Evolutionary conservation across 2,329 filamentous ascomycete genomes (phyloP), one percentile per base, ranked within the genome.

Genomic region (Aciculosporium take): DNA sequence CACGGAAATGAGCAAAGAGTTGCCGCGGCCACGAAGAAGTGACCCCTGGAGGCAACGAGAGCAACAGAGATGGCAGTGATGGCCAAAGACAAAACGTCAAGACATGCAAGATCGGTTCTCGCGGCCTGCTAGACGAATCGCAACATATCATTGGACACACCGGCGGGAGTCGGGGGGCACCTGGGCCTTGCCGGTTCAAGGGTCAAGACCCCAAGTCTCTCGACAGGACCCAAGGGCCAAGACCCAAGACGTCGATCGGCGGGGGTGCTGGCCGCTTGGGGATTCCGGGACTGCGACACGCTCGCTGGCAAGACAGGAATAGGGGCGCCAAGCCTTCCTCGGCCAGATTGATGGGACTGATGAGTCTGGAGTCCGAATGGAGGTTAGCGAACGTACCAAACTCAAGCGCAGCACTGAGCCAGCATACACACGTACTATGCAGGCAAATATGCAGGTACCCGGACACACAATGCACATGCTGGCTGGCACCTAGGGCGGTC

Each of bases 131-230:
- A 18, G 12, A n/a, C 29, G 13, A 25, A 9, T 17, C 20, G 27
- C 12, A 29, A 20, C 31, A 18, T 12, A 9, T 35, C 6, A 40
- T 40, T 40, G 31, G 30, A 18, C 24, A 35, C 7, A 24, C 33
- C 39, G 23, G 39, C 31, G 31, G 25, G 23, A 40, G 21, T 35
- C n/a, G 15, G 23, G 39, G 39, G n/a, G n/a, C n/a, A n/a, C n/a
- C n/a, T n/a, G n/a, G n/a, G n/a, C n/a, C n/a, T n/a, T n/a, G n/a
- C n/a, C n/a, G n/a, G n/a, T n/a, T n/a, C n/a, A n/a, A n/a, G n/a
- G n/a, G n/a, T n/a, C n/a, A n/a, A n/a, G n/a, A n/a, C n/a, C n/a
- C n/a, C n/a, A n/a, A n/a, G n/a, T n/a, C n/a, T n/a, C n/a, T n/a
- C n/a, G n/a, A n/a, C n/a, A n/a, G n/a, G n/a, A n/a, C n/a, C n/a